Base-by-base conservation (phyloP, 1,284 basidiomycete species). In the Puccinia novopanici region DNA sequence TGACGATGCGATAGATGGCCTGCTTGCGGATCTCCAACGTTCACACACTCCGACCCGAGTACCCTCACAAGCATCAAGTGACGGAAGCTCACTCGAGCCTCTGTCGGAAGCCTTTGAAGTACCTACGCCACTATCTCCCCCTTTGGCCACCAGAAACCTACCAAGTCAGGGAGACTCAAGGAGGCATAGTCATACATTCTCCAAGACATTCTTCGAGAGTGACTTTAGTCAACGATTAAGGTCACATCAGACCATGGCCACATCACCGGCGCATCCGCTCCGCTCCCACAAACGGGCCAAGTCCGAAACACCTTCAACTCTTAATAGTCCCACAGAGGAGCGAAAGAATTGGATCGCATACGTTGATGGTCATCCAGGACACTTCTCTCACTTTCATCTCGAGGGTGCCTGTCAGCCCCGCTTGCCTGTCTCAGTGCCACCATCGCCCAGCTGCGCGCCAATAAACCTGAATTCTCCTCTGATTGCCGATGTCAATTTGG, bases 401-500 rank as follows among this genome's bases (percentile, higher is more conserved):
- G 59, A 75, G 48, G 55, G 68, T 30, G 34, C 55, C 63, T 54
- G 54, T n/a, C 42, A 57, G 34, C 50, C 59, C 30, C 52, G 34
- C 65, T 45, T 54, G 40, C 70, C 61, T 22, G n/a, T 52, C n/a
- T 80, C 78, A n/a, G 70, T 70, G 5, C 59, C 79, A 10, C 72
- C 57, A 10, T 75, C 72, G 67, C 71, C 79, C 13, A 52, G 37
- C 30, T 30, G 57, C 19, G 27, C 61, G 22, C 63, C 72, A 12
- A 63, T 57, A 24, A 65, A 27, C 48, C 63, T 72, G 12, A 52
- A 34, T 19, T 81, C 79, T 22, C 79, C 79, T 45, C 72, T 81
- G 27, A 81, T 81, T 59, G 79, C 79, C 22, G 79, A 81, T 75
- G 79, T 81, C 2, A 81, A 81, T 54, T 61, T 81, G 30, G 71